phyloP scores from a whole-genome alignment of 345 rosid genomes.

The Barbarea vulgaris region DNA sequence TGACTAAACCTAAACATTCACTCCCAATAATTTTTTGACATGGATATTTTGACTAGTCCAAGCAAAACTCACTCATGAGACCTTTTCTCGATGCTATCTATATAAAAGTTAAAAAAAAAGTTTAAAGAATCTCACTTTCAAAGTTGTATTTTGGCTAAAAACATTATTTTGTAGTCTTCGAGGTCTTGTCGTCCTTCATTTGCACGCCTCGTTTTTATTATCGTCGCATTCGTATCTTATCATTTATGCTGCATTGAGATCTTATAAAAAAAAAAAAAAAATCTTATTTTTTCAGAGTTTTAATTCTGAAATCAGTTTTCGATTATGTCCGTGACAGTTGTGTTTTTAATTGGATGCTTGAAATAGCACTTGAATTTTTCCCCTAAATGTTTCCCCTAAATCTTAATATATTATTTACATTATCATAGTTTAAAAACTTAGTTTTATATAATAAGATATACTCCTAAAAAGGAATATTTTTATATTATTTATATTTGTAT shows the following conservation, averaged over 20 bases:
- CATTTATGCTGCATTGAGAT: background rate
- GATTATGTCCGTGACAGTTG: background rate
- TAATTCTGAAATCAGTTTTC: background rate
- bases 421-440: background rate
- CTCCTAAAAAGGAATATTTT: too few relatives aligned
- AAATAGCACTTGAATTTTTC: background rate
- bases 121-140: slow-evolving; percentile 36
- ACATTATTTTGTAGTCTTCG: slow-evolving; percentile 47
- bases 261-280: too few relatives aligned
- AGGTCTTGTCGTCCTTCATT: slow-evolving; percentile 42
- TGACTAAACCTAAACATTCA: background rate
- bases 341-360: too few relatives aligned
- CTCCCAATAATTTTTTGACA: background rate
- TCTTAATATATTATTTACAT: too few relatives aligned
- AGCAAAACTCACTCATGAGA: slow-evolving; percentile 36
- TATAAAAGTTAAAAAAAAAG: background rate
- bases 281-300: background rate
- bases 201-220: slow-evolving; percentile 42
- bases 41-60: slow-evolving; percentile 39
- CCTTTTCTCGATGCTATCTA: slow-evolving; percentile 32
- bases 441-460: background rate
- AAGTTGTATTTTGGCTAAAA: slow-evolving; percentile 44
- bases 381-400: background rate
- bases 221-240: slow-evolving; percentile 23
- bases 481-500: too few relatives aligned